These are phyloP conservation scores for Aquilaria agallochum DNA, from an alignment of 441 rosid species.

Conservation along the genomic window DNA sequence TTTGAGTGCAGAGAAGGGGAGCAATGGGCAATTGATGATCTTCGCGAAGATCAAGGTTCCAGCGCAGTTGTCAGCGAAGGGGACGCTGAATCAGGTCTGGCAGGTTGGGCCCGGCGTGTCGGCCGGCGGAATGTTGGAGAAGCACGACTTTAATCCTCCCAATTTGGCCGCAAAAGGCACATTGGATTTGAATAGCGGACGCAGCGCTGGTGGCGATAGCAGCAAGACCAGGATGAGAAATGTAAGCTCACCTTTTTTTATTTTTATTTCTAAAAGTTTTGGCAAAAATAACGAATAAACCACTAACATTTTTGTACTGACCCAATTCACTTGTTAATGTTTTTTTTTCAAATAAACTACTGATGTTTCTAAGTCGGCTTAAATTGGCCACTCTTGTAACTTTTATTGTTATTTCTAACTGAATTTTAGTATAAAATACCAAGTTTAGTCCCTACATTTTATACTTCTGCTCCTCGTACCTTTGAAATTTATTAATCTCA, in stretches of 20 bases:
- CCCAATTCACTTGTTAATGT: no score
- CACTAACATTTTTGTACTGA: no score
- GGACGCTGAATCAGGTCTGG: conserved; percentile 59
- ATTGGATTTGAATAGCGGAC: conserved; percentile 28
- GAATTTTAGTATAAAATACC: no score
- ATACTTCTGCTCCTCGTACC: no score
- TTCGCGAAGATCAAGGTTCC: conserved; percentile 47
- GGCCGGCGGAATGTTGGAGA: conserved; percentile 18
- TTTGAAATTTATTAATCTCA: no score
- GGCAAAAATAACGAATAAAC: no score
- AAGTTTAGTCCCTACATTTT: no score
- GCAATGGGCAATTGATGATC: conserved; percentile 28
- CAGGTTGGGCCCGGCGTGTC: conserved; percentile 43
- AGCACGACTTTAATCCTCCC: conserved; percentile 26
- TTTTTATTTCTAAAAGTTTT: no score
- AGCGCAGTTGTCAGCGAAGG: conserved; percentile 30
- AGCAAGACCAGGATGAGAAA: conserved; percentile 33
- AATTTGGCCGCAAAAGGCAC: conserved; percentile 31
- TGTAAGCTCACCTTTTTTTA: conserved; percentile 24
- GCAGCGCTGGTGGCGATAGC: conserved; percentile 20
- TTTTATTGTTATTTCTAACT: no score
- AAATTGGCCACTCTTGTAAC: no score
- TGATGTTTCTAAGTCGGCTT: no score
- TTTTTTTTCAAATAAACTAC: not conserved
- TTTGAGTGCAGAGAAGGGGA: conserved; percentile 28